These are phyloP conservation scores for Myxozyma mucilagina DNA, from an alignment of 805 yeast species.

Conservation along the genomic window DNA sequence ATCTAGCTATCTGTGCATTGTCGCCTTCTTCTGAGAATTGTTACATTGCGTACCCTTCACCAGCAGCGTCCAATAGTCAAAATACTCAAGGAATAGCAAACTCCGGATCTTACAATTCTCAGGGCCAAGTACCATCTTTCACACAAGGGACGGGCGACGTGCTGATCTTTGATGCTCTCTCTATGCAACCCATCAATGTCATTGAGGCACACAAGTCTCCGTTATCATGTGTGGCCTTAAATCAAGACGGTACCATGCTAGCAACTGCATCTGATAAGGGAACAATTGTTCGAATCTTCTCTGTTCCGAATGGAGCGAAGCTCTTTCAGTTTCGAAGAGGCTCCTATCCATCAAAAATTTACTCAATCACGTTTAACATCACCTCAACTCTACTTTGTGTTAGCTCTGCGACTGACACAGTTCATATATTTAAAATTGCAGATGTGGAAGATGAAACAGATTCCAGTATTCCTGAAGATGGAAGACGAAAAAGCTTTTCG, in stretches of 20 bases:
- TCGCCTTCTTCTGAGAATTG: slow-evolving; percentile 49
- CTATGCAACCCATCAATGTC: slow-evolving; percentile 73
- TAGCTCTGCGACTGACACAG: slow-evolving; percentile 85
- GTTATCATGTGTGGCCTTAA: slow-evolving; percentile 65
- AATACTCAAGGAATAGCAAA: slow-evolving; percentile 24
- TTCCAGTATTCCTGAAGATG: slow-evolving; percentile 12
- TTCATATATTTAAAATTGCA: slow-evolving; percentile 82
- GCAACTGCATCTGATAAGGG: slow-evolving; percentile 93
- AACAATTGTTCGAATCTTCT: slow-evolving; percentile 80
- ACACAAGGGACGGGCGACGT: slow-evolving; percentile 56
- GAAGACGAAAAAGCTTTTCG: slow-evolving; percentile 27
- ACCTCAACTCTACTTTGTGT: slow-evolving; percentile 76
- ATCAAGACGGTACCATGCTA: slow-evolving; percentile 71
- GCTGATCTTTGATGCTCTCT: slow-evolving; percentile 73
- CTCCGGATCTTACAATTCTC: slow-evolving; percentile 23
- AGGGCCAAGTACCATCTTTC: slow-evolving; percentile 15
- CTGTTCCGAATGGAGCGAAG: slow-evolving; percentile 55
- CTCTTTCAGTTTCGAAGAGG: slow-evolving; percentile 80
- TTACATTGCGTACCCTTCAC: slow-evolving; percentile 57
- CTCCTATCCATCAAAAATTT: slow-evolving; percentile 77
- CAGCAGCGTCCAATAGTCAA: slow-evolving; percentile 38
- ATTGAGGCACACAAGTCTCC: slow-evolving; percentile 85
- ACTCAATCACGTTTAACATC: slow-evolving; percentile 70
- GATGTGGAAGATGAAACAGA: slow-evolving; percentile 38
- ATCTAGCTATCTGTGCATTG: slow-evolving; percentile 42